Base-by-base conservation (phyloP, 2,329 filamentous ascomycete species). In the Talaromyces verruculosus region DNA sequence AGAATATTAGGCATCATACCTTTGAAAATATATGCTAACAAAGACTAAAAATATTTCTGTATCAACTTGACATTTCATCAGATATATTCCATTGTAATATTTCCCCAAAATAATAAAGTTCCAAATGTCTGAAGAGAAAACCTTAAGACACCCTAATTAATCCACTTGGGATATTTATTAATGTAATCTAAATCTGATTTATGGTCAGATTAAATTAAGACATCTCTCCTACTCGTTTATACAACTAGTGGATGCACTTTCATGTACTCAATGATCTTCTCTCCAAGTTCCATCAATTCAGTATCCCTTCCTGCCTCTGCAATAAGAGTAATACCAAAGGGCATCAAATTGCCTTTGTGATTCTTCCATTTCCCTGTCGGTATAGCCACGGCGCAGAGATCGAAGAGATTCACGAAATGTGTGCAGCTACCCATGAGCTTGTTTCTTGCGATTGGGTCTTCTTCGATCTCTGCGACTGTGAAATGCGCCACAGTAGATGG, bases 391-490 rank as follows among this genome's bases (percentile, higher is more conserved):
- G 61, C 61, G 7, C 30, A 37, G 33, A 87, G 79, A 72, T 88
- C 86, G 17, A 88, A 72, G 33, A 88, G 84, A 69, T 88, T 88
- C 11, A 82, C 87, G 70, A 84, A 87, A 70, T 88, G 86, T 0
- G 85, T 87, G 65, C 87, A 88, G 41, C 80, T 82, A 3, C 85
- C 84, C 4, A 87, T 72, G 2, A 79, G 73, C 2, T 83, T 83
- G 69, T 88, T 88, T 70, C 84, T 80, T n/a, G 72, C 74, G 22
- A 88, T 78, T 0, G 86, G 86, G 45, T 86, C 82, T 1, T 75
- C 74, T 0, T 79, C 74, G 55, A 88, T 78, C 67, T 85, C 80
- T 19, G 81, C 76, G 2, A 87, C 79, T 0, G 82, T 86, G 39
- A 80, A 81, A 68, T 84, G 83, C 1, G 77, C 80, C 3, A 86